These are phyloP conservation scores for Nakaseomyces kungkrabaensis DNA, from an alignment of 1,139 yeast genomes.

Conservation along the genomic window DNA sequence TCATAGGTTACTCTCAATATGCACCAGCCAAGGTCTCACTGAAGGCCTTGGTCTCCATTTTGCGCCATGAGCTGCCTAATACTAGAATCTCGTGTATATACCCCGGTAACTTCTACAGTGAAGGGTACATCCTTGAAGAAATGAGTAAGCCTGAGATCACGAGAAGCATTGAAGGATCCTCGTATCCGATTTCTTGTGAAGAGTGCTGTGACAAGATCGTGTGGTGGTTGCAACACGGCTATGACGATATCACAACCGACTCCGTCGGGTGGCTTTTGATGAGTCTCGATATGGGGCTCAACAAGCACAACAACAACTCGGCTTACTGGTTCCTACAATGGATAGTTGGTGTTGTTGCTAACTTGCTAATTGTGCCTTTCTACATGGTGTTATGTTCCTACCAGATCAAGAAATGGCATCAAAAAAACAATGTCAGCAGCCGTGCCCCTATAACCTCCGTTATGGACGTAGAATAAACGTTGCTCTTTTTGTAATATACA, in stretches of 20 bases:
- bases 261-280: slow-evolving; percentile 75
- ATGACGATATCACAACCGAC: slow-evolving; percentile 74
- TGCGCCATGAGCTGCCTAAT: slow-evolving; percentile 76
- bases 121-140: slow-evolving; percentile 78
- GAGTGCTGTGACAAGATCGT: slow-evolving; percentile 57
- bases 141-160: slow-evolving; percentile 81
- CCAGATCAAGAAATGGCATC: slow-evolving; percentile 41
- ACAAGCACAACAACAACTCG: slow-evolving; percentile 45
- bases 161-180: slow-evolving; percentile 73
- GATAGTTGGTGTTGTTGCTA: slow-evolving; percentile 25
- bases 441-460: background rate
- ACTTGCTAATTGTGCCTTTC: slow-evolving; percentile 50
- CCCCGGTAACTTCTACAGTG: slow-evolving; percentile 87
- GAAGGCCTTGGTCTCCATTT: slow-evolving; percentile 58
- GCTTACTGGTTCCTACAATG: slow-evolving; percentile 46
- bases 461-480: background rate
- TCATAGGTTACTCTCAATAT: slow-evolving; percentile 85
- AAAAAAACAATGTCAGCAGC: background rate
- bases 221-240: slow-evolving; percentile 50
- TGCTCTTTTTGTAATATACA: no score
- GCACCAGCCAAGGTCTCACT: slow-evolving; percentile 85
- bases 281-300: slow-evolving; percentile 53
- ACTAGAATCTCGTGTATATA: slow-evolving; percentile 49
- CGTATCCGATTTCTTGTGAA: slow-evolving; percentile 57
- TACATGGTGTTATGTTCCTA: slow-evolving; percentile 43